Evolutionary conservation across 495 filamentous ascomycete genomes (phyloP), one percentile per base, ranked within the genome.

Genomic region (Cercophora samala): DNA sequence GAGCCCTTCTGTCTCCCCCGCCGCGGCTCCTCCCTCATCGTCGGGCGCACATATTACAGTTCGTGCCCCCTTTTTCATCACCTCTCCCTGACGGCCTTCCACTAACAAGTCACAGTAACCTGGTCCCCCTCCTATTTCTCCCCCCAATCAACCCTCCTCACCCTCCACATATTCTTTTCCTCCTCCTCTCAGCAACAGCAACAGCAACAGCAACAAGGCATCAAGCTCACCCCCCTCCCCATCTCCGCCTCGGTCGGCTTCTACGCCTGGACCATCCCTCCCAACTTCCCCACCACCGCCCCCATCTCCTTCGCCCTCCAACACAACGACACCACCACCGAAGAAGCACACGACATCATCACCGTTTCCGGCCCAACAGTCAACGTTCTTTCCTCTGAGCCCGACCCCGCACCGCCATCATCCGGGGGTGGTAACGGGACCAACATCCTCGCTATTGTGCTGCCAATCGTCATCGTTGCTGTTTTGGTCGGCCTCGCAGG

Each of bases 1-100:
- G 68, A 64, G 59, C 76, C 75, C 0, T 75, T 78, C 53, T 78
- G 76, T 56, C 63, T 64, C 2, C 76, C 76, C 4, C 63, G 65
- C 63, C 8, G 52, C 5, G 76, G 74, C 11, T 68, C 64, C 37
- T 52, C 68, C 5, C 56, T 78, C 9, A 37, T 67, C 21, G 62
- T 64, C 0, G 75, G 73, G 0, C 26, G 60, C 23, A 71, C 73
- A 0, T 78, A 78, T 58, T 78, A 78, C 58, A 68, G 75, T 75
- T 51, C 61, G 63, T 61, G 1, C 19, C 46, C 26, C 53, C 22
- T 4, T 24, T 19, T 53, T 5, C 63, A 5, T 22, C 22, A 24
- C 55, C 54, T 37, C 11, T n/a, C n/a, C n/a, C n/a, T n/a, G n/a
- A n/a, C n/a, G n/a, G n/a, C n/a, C n/a, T n/a, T n/a, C 19, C 0